Base-by-base conservation (phyloP, 495 filamentous ascomycete species). In the Cetradonia linearis region DNA sequence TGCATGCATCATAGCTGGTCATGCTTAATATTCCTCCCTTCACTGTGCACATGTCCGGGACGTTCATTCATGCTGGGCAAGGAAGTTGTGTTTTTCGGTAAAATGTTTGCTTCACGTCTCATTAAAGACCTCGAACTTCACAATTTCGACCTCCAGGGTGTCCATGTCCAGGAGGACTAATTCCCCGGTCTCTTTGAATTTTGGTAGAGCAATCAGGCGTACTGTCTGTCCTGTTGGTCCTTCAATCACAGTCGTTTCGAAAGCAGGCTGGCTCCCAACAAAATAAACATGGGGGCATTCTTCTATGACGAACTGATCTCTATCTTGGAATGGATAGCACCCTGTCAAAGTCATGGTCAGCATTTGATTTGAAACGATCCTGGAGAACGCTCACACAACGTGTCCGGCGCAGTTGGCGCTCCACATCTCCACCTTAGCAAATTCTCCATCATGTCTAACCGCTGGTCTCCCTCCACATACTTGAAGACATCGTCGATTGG, bases 371-470 rank as follows among this genome's bases (percentile, higher is more conserved):
- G 3, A n/a, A 8, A 28, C 4, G 2, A 5, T 11, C 10, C 10
- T 14, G 6, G 20, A 38, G 36, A 44, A 18, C 57, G 76, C 88
- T 76, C 78, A 95, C 92, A 96, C 58, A 98, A 70, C 3, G 93
- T 99, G 73, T 99, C 93, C 1, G 93, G 93, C 5, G 94, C 94
- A 1, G 93, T 98, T 16, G 93, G 93, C n/a, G 92, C 92, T 57
- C 81, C 81, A 70, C 87, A 86, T 58, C 92, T 79, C 94, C 94
- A 98, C 62, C 89, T 80, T 62, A 95, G 80, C 79, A 93, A 87
- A 44, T 83, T 82, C 73, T 97, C 93, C 84, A 96, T 90, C 78
- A 96, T 86, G 34, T 84, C 85, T 38, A 97, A 62, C 42, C 89
- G 70, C 61, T 88, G 84, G 18, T 89, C 82, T 27, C 81, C 69